phyloP scores from a whole-genome alignment of 257 asterid species.

The Rhazya stricta region DNA sequence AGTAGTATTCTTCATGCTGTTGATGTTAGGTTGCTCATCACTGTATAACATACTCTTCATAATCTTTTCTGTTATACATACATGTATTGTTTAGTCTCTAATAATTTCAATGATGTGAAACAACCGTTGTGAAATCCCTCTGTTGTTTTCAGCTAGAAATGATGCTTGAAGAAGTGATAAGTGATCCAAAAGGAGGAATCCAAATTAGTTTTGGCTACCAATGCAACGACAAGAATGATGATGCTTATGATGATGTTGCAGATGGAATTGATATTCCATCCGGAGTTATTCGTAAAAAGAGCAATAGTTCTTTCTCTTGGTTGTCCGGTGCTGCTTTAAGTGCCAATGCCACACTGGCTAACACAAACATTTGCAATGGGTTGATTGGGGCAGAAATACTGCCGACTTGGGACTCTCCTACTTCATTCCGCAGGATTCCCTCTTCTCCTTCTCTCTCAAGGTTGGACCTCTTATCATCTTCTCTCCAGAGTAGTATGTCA shows the following conservation, averaged over 20 bases:
- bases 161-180: conserved; percentile 41
- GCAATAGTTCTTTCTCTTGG: conserved; percentile 74
- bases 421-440: conserved; percentile 74
- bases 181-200: conserved; percentile 50
- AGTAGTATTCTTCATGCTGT: background rate
- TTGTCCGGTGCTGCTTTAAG: conserved; percentile 93
- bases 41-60: background rate
- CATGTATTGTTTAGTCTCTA: background rate
- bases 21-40: background rate
- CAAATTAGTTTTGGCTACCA: conserved; percentile 87
- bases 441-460: conserved; percentile 63
- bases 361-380: conserved; percentile 94
- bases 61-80: background rate
- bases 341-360: conserved; percentile 84
- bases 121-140: background rate
- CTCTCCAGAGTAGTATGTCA: conserved; percentile 72
- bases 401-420: conserved; percentile 83
- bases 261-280: conserved; percentile 56
- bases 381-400: conserved; percentile 77
- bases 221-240: conserved; percentile 35
- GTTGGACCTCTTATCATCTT: conserved; percentile 65
- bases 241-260: conserved; percentile 35
- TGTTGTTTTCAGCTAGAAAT: conserved; percentile 34
- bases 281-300: conserved; percentile 43
- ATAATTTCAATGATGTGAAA: background rate